Base-by-base conservation (phyloP, 352 stramenopile genomes). In the Pythium aquatile region DNA sequence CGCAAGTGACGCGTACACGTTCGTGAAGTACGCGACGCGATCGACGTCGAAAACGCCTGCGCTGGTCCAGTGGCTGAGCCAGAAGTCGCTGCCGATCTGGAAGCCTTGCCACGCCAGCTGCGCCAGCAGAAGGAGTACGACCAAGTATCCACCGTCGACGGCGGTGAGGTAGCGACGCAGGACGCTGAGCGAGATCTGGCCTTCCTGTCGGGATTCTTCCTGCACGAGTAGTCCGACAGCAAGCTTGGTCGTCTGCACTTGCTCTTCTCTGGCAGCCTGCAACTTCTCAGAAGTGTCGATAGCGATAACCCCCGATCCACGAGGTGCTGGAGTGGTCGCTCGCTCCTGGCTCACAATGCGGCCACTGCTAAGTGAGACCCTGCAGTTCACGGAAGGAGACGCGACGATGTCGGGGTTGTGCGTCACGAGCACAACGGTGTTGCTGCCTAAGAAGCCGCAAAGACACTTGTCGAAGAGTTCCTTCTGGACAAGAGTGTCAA, bases 401-500 rank as follows among this genome's bases (percentile, higher is more conserved):
- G 35, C 26, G 47, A 70, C 29, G n/a, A 65, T 56, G 5, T 70
- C 64, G 5, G 94, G 46, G 48, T 86, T 83, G 76, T 98, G 95
- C 1, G 90, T 97, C 3, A 94, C 90, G n/a, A 97, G 75, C 37
- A 98, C 65, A 3, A 97, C 78, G 24, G 79, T 90, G 53, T 77
- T 77, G 60, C 32, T 32, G 17, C 51, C 14, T 10, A 73, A 44
- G 2, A 73, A 42, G 5, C 30, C 24, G 33, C 55, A 30, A 0
- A 73, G 8, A 49, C 66, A 73, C 5, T 54, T 52, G n/a, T 46
- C 40, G 65, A 98, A 97, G n/a, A 98, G 64, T 69, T 94, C 78
- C 48, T 79, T 81, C 24, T 84, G 91, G 26, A 98, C 93, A 66
- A 98, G 82, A 46, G 83, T 80, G 73, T 98, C 94, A 1, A 98